These are phyloP conservation scores for Dothidotthia symphoricarpi DNA, from an alignment of 2,329 filamentous ascomycete genomes.

Conservation along the genomic window DNA sequence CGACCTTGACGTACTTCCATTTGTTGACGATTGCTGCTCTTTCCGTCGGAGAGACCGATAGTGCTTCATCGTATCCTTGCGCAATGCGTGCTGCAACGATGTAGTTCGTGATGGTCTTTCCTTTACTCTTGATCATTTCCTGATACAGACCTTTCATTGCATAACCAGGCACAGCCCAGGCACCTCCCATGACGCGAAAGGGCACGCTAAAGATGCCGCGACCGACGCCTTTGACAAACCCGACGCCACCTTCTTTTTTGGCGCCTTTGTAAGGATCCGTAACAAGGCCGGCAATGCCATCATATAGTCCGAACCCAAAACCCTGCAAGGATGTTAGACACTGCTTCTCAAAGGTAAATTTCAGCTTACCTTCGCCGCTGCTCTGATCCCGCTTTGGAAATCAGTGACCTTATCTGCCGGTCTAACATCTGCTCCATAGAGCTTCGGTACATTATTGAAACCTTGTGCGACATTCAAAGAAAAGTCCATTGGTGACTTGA, in stretches of 20 bases:
- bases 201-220: slow-evolving; percentile 81
- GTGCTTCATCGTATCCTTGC: slow-evolving; percentile 69
- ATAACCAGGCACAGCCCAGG: slow-evolving; percentile 68
- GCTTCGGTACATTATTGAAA: slow-evolving; percentile 80
- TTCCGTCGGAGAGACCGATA: slow-evolving; percentile 57
- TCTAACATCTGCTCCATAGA: slow-evolving; percentile 82
- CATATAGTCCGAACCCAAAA: slow-evolving; percentile 74
- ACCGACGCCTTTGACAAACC: slow-evolving; percentile 75
- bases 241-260: slow-evolving; percentile 62
- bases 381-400: slow-evolving; percentile 70
- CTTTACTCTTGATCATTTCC: slow-evolving; percentile 69
- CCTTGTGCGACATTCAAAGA: slow-evolving; percentile 79
- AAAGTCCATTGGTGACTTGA: slow-evolving; percentile 82
- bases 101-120: slow-evolving; percentile 72
- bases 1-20: slow-evolving; percentile 62
- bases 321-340: slow-evolving; percentile 48
- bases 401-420: slow-evolving; percentile 77
- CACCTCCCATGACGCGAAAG: slow-evolving; percentile 73
- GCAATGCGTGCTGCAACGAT: slow-evolving; percentile 73
- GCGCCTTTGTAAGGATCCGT: slow-evolving; percentile 73
- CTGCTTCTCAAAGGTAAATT: not conserved
- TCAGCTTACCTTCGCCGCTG: slow-evolving; percentile 65
- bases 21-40: slow-evolving; percentile 61
- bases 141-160: slow-evolving; percentile 79
- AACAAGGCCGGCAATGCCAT: slow-evolving; percentile 76